Percentiles rank a stretch among this genome's conserved stretches.
These are phyloP conservation scores for Penicillium vulpinum DNA, from an alignment of 2,329 filamentous ascomycete genomes.

Conservation along the genomic window DNA sequence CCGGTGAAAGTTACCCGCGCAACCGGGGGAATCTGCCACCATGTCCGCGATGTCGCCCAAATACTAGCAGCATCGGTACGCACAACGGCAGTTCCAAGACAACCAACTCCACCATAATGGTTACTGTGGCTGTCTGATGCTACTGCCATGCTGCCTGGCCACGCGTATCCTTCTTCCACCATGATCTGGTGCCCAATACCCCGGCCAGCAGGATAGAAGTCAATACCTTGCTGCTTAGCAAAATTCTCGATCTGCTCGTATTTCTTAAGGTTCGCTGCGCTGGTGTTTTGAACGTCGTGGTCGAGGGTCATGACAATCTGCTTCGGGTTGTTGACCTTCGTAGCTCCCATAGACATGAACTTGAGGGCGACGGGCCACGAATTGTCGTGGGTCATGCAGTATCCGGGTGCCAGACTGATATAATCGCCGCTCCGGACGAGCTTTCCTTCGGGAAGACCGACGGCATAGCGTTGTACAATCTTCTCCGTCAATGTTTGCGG, in stretches of 20 bases:
- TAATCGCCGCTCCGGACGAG: slow-evolving; percentile 79
- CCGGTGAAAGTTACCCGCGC: slow-evolving; percentile 78
- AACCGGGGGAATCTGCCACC: slow-evolving; percentile 86
- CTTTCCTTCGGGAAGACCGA: slow-evolving; percentile 75
- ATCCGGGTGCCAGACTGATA: slow-evolving; percentile 69
- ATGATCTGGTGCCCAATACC: slow-evolving; percentile 81
- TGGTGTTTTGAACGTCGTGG: slow-evolving; percentile 85
- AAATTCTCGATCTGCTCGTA: slow-evolving; percentile 81
- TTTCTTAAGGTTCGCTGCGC: slow-evolving; percentile 75
- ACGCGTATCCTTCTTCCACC: slow-evolving; percentile 78
- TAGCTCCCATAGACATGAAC: slow-evolving; percentile 80
- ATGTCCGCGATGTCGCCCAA: slow-evolving; percentile 78
- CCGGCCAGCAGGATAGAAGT: slow-evolving; percentile 73
- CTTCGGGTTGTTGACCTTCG: slow-evolving; percentile 66
- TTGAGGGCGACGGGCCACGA: slow-evolving; percentile 73
- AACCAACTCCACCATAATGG: slow-evolving; percentile 79
- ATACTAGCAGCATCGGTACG: slow-evolving; percentile 84
- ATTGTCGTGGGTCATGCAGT: slow-evolving; percentile 87
- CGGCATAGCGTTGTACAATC: slow-evolving; percentile 79
- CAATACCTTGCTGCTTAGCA: slow-evolving; percentile 72
- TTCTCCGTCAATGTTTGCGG: slow-evolving; percentile 89
- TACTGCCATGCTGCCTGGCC: slow-evolving; percentile 81
- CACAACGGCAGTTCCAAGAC: slow-evolving; percentile 77
- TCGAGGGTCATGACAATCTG: slow-evolving; percentile 85
- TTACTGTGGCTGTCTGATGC: slow-evolving; percentile 72